A percentile compares a stretch with the other conserved stretches of the same genome.
Evolutionary conservation across 2,329 filamentous ascomycete genomes (phyloP).

Genomic region (Trichoderma asperellum): DNA sequence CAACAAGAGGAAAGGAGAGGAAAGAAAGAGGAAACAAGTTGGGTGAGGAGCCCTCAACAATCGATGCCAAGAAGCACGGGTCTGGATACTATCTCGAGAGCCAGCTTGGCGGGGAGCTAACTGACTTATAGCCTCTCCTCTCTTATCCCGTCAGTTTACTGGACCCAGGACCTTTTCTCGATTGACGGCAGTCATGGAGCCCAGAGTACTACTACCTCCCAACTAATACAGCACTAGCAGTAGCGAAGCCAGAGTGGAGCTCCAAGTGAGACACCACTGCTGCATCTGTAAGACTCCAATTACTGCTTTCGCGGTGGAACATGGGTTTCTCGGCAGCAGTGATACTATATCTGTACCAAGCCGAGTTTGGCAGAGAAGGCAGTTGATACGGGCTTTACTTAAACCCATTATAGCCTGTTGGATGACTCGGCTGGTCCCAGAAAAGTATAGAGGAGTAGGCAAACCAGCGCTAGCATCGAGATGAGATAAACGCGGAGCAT

Average conservation of each 20-base stretch:
- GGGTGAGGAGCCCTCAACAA: not conserved
- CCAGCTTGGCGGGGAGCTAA: not conserved
- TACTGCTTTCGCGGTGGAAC: not conserved
- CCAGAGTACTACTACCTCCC: not conserved
- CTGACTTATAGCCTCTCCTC: not conserved
- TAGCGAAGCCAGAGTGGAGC: not conserved
- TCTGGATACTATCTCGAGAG: not conserved
- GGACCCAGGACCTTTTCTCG: not conserved
- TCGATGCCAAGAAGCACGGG: not conserved
- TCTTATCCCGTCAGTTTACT: not conserved
- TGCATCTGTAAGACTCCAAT: not conserved
- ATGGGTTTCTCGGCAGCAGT: not conserved
- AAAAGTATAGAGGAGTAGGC: not conserved
- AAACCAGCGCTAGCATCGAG: not conserved
- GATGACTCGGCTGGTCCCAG: not conserved
- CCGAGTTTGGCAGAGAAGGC: not conserved
- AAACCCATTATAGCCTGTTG: not conserved
- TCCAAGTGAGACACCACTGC: slow-evolving; percentile 3
- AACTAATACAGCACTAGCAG: not conserved
- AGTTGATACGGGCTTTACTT: not conserved
- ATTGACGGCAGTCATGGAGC: not conserved
- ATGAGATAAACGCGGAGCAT: not conserved
- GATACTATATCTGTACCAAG: not conserved
- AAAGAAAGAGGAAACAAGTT: not conserved
- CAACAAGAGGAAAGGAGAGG: not conserved